phyloP scores from a whole-genome alignment of 2,329 filamentous ascomycete species.

The Colletotrichum scovillei region DNA sequence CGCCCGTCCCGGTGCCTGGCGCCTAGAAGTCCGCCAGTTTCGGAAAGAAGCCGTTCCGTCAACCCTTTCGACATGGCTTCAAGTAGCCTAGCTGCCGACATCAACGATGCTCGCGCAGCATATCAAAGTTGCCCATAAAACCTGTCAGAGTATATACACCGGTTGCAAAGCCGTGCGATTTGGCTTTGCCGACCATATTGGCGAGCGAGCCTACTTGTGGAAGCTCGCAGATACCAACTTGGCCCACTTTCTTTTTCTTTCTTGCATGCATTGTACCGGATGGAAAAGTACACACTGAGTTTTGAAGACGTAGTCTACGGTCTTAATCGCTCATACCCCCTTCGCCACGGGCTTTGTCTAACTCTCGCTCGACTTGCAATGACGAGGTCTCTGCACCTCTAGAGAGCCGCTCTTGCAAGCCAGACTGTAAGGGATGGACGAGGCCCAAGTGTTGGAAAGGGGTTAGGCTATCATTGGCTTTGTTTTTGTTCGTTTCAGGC shows the following conservation, averaged over 20 bases:
- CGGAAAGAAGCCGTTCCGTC: not conserved
- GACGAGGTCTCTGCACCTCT: not conserved
- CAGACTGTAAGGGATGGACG: not conserved
- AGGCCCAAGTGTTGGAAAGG: not conserved
- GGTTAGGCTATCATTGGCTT: constrained; percentile 5
- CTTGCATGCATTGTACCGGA: constrained; percentile 16
- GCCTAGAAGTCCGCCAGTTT: not conserved
- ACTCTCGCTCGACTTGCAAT: not conserved
- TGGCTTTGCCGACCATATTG: not conserved
- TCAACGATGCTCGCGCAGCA: not conserved
- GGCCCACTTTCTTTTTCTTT: constrained; percentile 2
- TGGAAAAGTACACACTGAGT: constrained; percentile 21
- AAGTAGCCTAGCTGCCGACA: not conserved
- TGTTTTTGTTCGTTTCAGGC: constrained; percentile 28
- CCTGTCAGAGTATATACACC: constrained; percentile 30
- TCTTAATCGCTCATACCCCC: not conserved
- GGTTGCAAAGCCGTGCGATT: not conserved
- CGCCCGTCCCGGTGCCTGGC: constrained; percentile 38
- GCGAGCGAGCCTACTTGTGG: not conserved
- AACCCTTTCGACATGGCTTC: not conserved
- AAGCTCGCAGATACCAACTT: not conserved
- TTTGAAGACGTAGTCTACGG: not conserved
- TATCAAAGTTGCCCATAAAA: constrained; percentile 10
- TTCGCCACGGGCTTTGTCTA: not conserved
- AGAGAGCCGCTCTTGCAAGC: not conserved